Evolutionary conservation across 345 rosid genomes (phyloP).

Genomic region (Lepidium sativum): DNA sequence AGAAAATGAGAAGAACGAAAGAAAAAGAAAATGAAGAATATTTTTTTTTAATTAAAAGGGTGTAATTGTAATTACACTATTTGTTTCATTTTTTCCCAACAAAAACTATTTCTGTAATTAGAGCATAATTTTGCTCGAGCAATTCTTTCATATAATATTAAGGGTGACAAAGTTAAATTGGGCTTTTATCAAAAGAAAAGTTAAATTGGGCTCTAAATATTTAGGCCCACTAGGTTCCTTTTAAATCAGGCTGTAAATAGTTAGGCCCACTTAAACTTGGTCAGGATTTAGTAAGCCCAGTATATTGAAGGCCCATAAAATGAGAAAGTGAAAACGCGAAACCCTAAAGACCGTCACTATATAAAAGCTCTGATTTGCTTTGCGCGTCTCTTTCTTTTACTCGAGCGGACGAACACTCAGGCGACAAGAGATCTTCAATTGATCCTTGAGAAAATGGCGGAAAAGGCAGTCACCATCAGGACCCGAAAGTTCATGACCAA

Average conservation of each 20-base stretch:
- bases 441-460: conserved; percentile 49
- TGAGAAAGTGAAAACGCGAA: not conserved
- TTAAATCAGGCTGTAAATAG: not conserved
- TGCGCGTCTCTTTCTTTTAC: not conserved
- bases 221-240: not conserved
- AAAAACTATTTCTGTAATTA: no score
- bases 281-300: not conserved
- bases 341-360: conserved; percentile 9
- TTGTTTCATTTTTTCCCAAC: no score
- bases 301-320: conserved; percentile 1
- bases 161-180: not conserved
- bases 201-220: not conserved
- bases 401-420: conserved; percentile 27
- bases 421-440: conserved; percentile 9
- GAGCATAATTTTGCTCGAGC: no score
- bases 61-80: no score
- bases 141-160: no score
- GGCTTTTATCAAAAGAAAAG: no score
- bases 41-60: no score
- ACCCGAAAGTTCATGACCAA: conserved; percentile 97
- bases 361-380: not conserved
- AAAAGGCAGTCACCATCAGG: conserved; percentile 81
- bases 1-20: no score
- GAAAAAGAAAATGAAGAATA: no score
- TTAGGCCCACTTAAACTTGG: not conserved